phyloP scores from a whole-genome alignment of 2,329 filamentous ascomycete species.

The Cercospora citrullina region DNA sequence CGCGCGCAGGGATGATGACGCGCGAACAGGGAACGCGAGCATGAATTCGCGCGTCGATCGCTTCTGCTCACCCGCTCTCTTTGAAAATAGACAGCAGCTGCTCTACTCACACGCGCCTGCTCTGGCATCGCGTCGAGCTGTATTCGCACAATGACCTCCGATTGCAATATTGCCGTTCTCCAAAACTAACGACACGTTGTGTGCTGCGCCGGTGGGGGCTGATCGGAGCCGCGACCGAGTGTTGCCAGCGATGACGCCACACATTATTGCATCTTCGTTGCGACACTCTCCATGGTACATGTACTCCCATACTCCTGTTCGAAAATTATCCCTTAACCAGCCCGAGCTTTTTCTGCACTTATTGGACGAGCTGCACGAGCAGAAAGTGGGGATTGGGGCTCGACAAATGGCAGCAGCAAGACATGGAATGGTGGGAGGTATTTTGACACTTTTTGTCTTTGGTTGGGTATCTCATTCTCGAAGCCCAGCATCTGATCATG shows the following conservation, averaged over 20 bases:
- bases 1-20: slow-evolving; percentile 13
- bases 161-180: not conserved
- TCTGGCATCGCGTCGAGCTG: not conserved
- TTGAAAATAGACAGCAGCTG: not conserved
- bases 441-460: not conserved
- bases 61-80: not conserved
- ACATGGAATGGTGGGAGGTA: not conserved
- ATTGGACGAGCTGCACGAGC: not conserved
- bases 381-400: not conserved
- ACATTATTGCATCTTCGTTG: not conserved
- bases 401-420: not conserved
- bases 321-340: not conserved
- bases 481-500: not conserved
- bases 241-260: not conserved
- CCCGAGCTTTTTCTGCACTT: not conserved
- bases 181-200: not conserved
- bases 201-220: not conserved
- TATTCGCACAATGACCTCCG: not conserved
- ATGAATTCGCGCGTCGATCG: not conserved
- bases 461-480: not conserved
- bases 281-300: not conserved
- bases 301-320: not conserved
- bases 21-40: slow-evolving; percentile 1
- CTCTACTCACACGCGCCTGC: not conserved
- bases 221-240: not conserved